Percentiles rank a stretch among this genome's conserved stretches.
Evolutionary conservation across 345 rosid species (phyloP).

Genomic region (Pelargonium nanum): DNA sequence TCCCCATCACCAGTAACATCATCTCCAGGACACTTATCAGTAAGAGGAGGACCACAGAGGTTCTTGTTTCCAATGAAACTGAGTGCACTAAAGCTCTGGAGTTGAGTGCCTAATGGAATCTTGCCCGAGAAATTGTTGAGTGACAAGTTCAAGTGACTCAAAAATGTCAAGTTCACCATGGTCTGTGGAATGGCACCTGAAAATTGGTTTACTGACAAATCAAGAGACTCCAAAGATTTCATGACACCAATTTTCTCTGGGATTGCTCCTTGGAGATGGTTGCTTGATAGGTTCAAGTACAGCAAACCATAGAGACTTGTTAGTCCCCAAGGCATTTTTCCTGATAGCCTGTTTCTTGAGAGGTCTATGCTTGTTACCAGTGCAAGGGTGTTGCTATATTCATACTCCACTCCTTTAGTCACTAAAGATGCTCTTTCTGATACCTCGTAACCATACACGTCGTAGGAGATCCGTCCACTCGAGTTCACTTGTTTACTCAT

Average conservation of each 20-base stretch:
- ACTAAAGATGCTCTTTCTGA: neutral
- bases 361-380: conserved; percentile 14
- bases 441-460: neutral
- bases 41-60: too few relatives aligned
- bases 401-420: conserved; percentile 7
- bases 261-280: conserved; percentile 15
- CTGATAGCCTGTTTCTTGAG: conserved; percentile 17
- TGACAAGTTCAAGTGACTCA: conserved; percentile 18
- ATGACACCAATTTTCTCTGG: conserved; percentile 10
- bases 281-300: conserved; percentile 20
- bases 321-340: conserved; percentile 9
- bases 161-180: conserved; percentile 6
- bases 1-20: too few relatives aligned
- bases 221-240: conserved; percentile 17
- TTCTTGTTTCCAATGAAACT: too few relatives aligned
- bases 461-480: neutral
- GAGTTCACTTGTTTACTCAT: neutral
- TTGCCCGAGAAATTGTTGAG: conserved; percentile 35
- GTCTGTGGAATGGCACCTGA: conserved; percentile 20
- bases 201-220: conserved; percentile 18
- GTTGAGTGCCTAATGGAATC: conserved; percentile 17
- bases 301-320: conserved; percentile 9
- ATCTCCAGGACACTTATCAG: too few relatives aligned
- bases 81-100: too few relatives aligned
- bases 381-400: neutral